Percentiles rank a stretch among this genome's conserved stretches.
Conservation (phyloP, 257 asterid species). For the Ilex asprella region DNA sequence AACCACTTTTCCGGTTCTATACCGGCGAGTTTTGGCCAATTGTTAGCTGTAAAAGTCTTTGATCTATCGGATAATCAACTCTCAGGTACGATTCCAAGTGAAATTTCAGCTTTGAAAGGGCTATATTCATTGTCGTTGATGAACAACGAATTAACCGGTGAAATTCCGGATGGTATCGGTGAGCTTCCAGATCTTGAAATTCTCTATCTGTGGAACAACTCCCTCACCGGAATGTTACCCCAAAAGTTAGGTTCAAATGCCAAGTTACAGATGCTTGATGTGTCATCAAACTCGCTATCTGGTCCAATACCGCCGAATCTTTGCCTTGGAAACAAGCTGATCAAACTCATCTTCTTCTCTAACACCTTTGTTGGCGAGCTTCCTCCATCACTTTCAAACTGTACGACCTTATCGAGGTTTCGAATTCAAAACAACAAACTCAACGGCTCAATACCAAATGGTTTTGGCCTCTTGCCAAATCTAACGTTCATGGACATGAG, state of each 20-base stretch:
- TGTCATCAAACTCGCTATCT: constrained; percentile 59
- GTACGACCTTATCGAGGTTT: constrained; percentile 48
- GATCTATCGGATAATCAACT: constrained; percentile 70
- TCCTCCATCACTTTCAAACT: constrained; percentile 60
- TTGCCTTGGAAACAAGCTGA: constrained; percentile 44
- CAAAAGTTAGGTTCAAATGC: constrained; percentile 63
- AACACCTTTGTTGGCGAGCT: constrained; percentile 54
- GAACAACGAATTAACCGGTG: constrained; percentile 62
- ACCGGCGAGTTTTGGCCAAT: constrained; percentile 38
- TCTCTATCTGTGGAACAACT: constrained; percentile 72
- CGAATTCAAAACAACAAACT: constrained; percentile 63
- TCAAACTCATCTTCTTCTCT: constrained; percentile 60
- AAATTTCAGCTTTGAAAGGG: constrained; percentile 35
- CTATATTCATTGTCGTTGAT: constrained; percentile 39
- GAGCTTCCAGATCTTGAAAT: constrained; percentile 67
- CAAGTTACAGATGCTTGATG: constrained; percentile 55
- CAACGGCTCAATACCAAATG: constrained; percentile 72
- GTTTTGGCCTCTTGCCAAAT: constrained; percentile 64
- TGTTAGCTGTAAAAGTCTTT: constrained; percentile 36
- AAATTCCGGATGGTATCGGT: constrained; percentile 63
- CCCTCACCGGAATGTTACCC: constrained; percentile 65
- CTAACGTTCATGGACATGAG: constrained; percentile 66
- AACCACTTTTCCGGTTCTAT: constrained; percentile 52
- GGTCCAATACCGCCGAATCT: constrained; percentile 77
- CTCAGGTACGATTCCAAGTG: constrained; percentile 57